Evolutionary conservation across 2,329 filamentous ascomycete species (phyloP), one percentile per base, ranked within the genome.

Genomic region (Aspergillus carbonarius): DNA sequence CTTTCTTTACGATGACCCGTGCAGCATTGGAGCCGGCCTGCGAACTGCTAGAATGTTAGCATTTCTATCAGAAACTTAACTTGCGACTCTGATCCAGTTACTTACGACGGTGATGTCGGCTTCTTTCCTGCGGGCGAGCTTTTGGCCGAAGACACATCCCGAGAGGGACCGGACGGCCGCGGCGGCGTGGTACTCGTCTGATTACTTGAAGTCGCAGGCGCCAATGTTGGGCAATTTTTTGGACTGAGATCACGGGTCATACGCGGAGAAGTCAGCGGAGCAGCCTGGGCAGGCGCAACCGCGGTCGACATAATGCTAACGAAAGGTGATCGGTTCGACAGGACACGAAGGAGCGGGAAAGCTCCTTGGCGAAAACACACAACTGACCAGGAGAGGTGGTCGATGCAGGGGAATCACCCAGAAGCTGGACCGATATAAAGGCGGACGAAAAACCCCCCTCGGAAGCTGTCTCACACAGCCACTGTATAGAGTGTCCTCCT

Each of bases 1-100:
- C 95, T 78, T 97, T 97, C 82, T 98, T 98, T 60, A 99, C 93
- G 64, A 96, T 84, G 63, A 97, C 96, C 78, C 91, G 93, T 40
- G 91, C 90, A 59, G 82, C 77, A 52, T 82, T 74, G 74, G 79
- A 76, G 73, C 83, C 81, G 77, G 67, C 70, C 55, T 72, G 72
- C 3, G 71, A 72, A 32, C 70, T 72, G 51, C 23, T 35, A 35
- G 53, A 37, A 23, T 40, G 60, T 69, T 60, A 58, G 63, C 59
- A 56, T 65, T 58, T 42, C 42, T 20, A 23, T 12, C 40, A 23
- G 5, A 7, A 25, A 37, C 0, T 32, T 13, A 44, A 23, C 37
- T 47, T 32, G 27, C 23, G 23, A 25, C 7, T 9, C 18, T 30
- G 35, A 13, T n/a, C 5, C 37, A 17, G 44, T n/a, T 8, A 79